phyloP scores from a whole-genome alignment of 2,329 filamentous ascomycete species.

The Macrophomina phaseolina region DNA sequence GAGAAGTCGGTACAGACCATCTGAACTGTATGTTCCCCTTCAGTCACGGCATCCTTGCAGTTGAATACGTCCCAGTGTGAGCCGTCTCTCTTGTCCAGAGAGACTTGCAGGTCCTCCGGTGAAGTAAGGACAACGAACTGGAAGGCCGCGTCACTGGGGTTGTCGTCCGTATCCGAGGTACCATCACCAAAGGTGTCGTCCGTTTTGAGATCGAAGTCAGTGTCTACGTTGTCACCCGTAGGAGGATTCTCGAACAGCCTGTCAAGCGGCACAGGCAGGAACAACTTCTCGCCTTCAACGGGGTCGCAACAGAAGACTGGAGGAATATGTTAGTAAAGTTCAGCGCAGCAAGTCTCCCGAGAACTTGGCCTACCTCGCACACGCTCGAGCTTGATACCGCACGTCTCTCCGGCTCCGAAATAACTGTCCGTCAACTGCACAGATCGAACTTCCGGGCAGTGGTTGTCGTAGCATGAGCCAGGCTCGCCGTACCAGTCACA shows the following conservation, averaged over 20 bases:
- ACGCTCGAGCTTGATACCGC: slow-evolving; percentile 30
- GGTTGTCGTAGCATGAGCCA: slow-evolving; percentile 42
- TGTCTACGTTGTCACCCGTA: slow-evolving; percentile 37
- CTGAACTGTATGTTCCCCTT: slow-evolving; percentile 43
- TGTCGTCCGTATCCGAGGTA: slow-evolving; percentile 29
- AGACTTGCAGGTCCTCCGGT: slow-evolving; percentile 42
- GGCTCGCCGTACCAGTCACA: slow-evolving; percentile 47
- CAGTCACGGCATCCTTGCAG: slow-evolving; percentile 39
- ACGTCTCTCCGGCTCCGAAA: slow-evolving; percentile 36
- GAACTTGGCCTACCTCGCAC: slow-evolving; percentile 26
- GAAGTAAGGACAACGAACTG: slow-evolving; percentile 40
- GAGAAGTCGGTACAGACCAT: slow-evolving; percentile 47
- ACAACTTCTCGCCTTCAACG: slow-evolving; percentile 35
- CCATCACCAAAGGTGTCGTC: slow-evolving; percentile 29
- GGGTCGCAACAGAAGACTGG: slow-evolving; percentile 42
- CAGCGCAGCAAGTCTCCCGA: not conserved
- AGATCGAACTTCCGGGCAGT: slow-evolving; percentile 37
- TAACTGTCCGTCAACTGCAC: slow-evolving; percentile 38
- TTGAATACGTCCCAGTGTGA: slow-evolving; percentile 53
- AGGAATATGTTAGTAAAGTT: not conserved
- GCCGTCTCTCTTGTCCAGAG: slow-evolving; percentile 51
- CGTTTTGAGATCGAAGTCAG: slow-evolving; percentile 36
- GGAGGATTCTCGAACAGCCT: slow-evolving; percentile 45
- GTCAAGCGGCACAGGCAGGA: slow-evolving; percentile 47
- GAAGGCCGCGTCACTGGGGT: slow-evolving; percentile 42